Evolutionary conservation across 2,329 filamentous ascomycete species (phyloP).

Genomic region (Blumeria hordei): DNA sequence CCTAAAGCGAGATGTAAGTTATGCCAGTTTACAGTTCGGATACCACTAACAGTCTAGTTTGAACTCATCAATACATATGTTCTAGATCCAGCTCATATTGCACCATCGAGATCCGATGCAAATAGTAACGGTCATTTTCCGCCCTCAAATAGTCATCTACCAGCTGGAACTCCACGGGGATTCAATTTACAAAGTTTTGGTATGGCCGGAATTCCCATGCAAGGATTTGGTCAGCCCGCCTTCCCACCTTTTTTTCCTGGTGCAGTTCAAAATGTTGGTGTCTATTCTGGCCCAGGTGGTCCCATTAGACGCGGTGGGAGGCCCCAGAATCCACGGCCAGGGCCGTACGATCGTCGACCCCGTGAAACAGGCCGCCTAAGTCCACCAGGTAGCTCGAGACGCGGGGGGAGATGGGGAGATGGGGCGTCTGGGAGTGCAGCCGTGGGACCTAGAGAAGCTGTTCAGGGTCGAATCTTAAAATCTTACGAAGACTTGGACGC

Average conservation of each 20-base stretch:
- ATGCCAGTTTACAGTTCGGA: background rate
- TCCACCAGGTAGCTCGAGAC: slow-evolving; percentile 25
- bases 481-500: slow-evolving; percentile 96
- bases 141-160: slow-evolving; percentile 47
- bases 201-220: slow-evolving; percentile 32
- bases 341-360: slow-evolving; percentile 49
- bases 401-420: slow-evolving; percentile 43
- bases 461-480: slow-evolving; percentile 77
- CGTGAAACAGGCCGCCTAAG: slow-evolving; percentile 23
- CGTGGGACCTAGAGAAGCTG: slow-evolving; percentile 71
- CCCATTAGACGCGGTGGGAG: slow-evolving; percentile 45
- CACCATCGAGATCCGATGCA: slow-evolving; percentile 74
- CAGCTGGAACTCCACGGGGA: slow-evolving; percentile 66
- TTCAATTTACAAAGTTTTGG: slow-evolving; percentile 64
- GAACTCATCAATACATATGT: slow-evolving; percentile 85
- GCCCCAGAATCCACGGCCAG: slow-evolving; percentile 32
- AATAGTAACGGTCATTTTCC: slow-evolving; percentile 95
- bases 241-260: slow-evolving; percentile 32
- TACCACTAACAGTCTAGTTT: slow-evolving; percentile 32
- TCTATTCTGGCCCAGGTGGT: slow-evolving; percentile 30
- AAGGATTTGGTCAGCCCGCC: slow-evolving; percentile 27
- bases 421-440: slow-evolving; percentile 48
- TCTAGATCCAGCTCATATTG: slow-evolving; percentile 81
- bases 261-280: slow-evolving; percentile 18
- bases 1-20: slow-evolving; percentile 59